Conservation (phyloP, 2,329 filamentous ascomycete species). For the Aspergillus chevalieri region DNA sequence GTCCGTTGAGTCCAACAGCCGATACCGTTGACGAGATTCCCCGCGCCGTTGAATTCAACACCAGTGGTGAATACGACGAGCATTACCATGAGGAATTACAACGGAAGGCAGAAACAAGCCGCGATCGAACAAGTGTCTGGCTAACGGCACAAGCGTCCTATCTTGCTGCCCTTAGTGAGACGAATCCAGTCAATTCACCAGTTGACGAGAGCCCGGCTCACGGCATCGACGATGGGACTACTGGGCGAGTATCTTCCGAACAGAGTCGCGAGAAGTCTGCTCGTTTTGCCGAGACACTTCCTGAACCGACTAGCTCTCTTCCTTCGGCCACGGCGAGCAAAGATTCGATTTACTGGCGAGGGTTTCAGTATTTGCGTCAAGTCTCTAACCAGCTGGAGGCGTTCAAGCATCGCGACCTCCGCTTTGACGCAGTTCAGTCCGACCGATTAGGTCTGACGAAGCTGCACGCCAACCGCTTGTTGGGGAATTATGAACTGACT, state of each 20-base stretch:
- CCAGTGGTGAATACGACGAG: constrained; percentile 64
- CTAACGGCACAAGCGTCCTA: constrained; percentile 75
- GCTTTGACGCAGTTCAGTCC: constrained; percentile 83
- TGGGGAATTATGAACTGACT: constrained; percentile 76
- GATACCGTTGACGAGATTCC: constrained; percentile 47
- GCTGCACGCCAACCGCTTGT: constrained; percentile 70
- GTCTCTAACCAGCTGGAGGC: constrained; percentile 63
- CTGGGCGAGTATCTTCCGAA: constrained; percentile 11
- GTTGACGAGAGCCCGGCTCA: constrained; percentile 30
- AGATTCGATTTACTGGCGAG: constrained; percentile 80
- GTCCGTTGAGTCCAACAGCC: constrained; percentile 21
- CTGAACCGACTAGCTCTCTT: constrained; percentile 34
- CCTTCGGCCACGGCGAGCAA: constrained; percentile 45
- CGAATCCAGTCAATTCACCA: constrained; percentile 43
- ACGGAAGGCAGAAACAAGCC: constrained; percentile 62
- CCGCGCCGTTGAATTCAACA: constrained; percentile 48
- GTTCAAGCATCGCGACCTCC: constrained; percentile 75
- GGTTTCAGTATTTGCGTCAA: constrained; percentile 70
- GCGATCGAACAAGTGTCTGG: constrained; percentile 83
- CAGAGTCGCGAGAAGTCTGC: constrained; percentile 22
- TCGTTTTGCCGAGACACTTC: constrained; percentile 26
- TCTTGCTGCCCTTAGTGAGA: constrained; percentile 58
- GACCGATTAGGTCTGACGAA: constrained; percentile 68
- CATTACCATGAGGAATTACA: constrained; percentile 69
- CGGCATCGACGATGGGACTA: constrained; percentile 12